A percentile compares a stretch with the other conserved stretches of the same genome.
Conservation (phyloP, 192 early-diverging fungal genomes). For the Backusella macrospora region DNA sequence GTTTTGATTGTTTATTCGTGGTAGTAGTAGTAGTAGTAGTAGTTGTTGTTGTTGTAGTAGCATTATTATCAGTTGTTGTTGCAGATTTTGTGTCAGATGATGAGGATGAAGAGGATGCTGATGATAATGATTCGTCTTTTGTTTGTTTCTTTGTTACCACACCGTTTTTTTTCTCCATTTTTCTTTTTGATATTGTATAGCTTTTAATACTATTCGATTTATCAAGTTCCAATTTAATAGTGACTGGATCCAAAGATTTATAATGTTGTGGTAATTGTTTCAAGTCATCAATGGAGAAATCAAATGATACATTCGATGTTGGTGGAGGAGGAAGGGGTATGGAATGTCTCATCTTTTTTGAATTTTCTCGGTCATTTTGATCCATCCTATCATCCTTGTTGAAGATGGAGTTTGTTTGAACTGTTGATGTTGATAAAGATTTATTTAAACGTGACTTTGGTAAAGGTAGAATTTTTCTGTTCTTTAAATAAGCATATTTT, state of each 20-base stretch:
- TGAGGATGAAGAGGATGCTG: background rate
- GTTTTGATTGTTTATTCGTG: background rate
- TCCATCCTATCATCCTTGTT: background rate
- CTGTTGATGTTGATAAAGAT: background rate
- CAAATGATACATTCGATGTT: background rate
- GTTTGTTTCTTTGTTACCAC: background rate
- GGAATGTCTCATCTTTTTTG: slow-evolving; percentile 22
- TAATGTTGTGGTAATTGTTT: background rate
- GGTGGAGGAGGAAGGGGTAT: background rate
- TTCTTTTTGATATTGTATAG: background rate
- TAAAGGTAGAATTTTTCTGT: slow-evolving; percentile 17
- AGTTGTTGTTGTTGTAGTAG: too few species aligned
- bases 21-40: too few species aligned
- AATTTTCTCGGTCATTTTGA: slow-evolving; percentile 4
- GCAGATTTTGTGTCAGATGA: slow-evolving; percentile 2
- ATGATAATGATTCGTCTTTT: background rate
- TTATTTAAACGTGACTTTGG: slow-evolving; percentile 20
- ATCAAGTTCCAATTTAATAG: background rate
- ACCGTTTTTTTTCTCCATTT: too few species aligned
- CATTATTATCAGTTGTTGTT: background rate
- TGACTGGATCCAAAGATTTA: background rate
- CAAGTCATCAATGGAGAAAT: background rate
- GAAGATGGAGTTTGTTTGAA: background rate
- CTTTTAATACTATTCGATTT: background rate
- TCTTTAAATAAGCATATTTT: slow-evolving; percentile 4